These are phyloP conservation scores for Botryotinia narcissicola DNA, from an alignment of 2,329 filamentous ascomycete species.

Conservation along the genomic window DNA sequence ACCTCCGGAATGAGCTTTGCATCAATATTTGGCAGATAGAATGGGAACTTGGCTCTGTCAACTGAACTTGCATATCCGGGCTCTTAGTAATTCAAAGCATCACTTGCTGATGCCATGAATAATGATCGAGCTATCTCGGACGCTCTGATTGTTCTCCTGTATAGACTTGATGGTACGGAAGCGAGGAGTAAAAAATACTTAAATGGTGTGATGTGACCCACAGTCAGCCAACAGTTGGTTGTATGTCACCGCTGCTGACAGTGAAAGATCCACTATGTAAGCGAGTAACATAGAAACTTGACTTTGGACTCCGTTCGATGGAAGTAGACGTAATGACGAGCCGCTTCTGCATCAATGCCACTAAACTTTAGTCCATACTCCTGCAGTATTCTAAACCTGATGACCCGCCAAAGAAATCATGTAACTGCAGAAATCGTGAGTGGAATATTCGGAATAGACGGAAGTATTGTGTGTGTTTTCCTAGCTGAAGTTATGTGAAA, in stretches of 20 bases:
- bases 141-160: background rate
- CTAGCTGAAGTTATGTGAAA: too few species aligned
- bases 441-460: background rate
- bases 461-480: too few species aligned
- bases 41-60: conserved; percentile 6
- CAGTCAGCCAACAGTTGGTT: background rate
- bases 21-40: conserved; percentile 8
- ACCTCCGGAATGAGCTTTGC: conserved; percentile 4
- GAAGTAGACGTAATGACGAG: background rate
- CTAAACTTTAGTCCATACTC: too few species aligned
- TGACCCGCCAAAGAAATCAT: background rate
- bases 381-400: background rate
- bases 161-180: background rate
- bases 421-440: background rate
- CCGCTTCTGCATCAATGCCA: background rate
- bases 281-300: background rate
- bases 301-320: background rate
- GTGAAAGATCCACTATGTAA: background rate
- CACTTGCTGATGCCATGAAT: background rate
- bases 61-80: background rate
- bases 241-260: background rate
- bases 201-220: background rate
- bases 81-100: background rate
- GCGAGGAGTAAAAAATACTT: background rate
- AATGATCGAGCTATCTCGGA: background rate